phyloP scores from a whole-genome alignment of 768 basidiomycete species.

The Phlebiopsis flavidoalba region DNA sequence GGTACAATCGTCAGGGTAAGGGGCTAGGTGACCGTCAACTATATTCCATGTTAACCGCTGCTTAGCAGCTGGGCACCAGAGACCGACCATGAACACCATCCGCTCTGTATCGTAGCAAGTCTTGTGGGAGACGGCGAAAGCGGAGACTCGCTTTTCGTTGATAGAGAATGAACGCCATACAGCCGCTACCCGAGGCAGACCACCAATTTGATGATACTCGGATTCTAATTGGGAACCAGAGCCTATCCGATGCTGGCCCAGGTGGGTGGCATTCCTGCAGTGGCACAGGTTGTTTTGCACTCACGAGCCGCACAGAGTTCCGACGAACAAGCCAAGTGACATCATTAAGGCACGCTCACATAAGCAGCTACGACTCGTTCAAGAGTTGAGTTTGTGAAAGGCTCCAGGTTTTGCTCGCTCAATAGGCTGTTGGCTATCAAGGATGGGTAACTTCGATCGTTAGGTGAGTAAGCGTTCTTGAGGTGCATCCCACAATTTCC shows the following conservation, averaged over 20 bases:
- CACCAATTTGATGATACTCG: conserved; percentile 81
- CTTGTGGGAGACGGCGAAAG: conserved; percentile 84
- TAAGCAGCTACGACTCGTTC: conserved; percentile 97
- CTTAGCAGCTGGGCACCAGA: conserved; percentile 30
- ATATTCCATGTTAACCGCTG: neutral
- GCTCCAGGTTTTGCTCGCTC: conserved; percentile 86
- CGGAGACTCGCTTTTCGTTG: conserved; percentile 75
- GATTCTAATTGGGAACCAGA: conserved; percentile 96
- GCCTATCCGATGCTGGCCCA: conserved; percentile 92
- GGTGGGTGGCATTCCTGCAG: conserved; percentile 37
- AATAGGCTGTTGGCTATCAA: conserved; percentile 75
- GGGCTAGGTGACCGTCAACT: neutral
- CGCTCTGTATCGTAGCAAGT: conserved; percentile 86
- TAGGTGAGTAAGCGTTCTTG: conserved; percentile 38
- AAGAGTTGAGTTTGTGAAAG: conserved; percentile 95
- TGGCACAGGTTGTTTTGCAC: neutral
- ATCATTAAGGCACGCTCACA: conserved; percentile 93
- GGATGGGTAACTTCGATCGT: conserved; percentile 73
- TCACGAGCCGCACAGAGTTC: conserved; percentile 59
- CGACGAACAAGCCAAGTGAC: conserved; percentile 88
- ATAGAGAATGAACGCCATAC: conserved; percentile 80
- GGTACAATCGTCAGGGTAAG: conserved; percentile 75
- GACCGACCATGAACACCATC: conserved; percentile 90
- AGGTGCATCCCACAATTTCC: too few relatives aligned
- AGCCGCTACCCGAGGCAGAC: conserved; percentile 68